Percentiles rank a stretch among this genome's conserved stretches.
phyloP scores from a whole-genome alignment of 495 filamentous ascomycete genomes.

The Endocarpon pusillum region DNA sequence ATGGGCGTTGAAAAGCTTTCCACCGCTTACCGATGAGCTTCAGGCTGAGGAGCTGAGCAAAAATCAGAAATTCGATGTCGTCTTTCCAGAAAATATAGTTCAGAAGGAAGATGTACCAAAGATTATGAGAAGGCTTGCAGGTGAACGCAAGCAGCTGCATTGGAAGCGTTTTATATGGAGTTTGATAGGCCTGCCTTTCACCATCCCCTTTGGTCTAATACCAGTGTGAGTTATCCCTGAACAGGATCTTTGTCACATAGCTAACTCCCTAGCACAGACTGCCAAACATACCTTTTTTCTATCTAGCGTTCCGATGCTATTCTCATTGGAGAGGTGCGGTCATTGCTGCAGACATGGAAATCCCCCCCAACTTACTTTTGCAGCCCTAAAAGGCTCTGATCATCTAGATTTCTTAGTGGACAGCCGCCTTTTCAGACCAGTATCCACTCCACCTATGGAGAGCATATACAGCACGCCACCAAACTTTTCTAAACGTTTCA shows the following conservation, averaged over 20 bases:
- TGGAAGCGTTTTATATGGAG: conserved; percentile 61
- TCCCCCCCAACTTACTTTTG: neutral
- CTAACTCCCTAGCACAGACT: conserved; percentile 44
- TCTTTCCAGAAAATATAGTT: conserved; percentile 59
- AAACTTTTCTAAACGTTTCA: neutral
- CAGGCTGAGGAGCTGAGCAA: conserved; percentile 44
- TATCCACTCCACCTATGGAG: conserved; percentile 49
- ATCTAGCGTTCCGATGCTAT: conserved; percentile 64
- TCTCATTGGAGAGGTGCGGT: conserved; percentile 48
- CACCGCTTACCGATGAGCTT: conserved; percentile 54
- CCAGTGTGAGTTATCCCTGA: conserved; percentile 58
- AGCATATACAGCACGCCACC: conserved; percentile 42
- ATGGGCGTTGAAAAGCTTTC: conserved; percentile 93
- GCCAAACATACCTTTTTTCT: conserved; percentile 97
- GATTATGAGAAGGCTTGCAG: conserved; percentile 46
- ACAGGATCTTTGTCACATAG: too few relatives aligned
- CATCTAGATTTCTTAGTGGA: conserved; percentile 68
- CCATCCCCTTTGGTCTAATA: conserved; percentile 60
- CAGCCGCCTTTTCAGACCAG: conserved; percentile 44
- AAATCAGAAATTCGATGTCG: conserved; percentile 51
- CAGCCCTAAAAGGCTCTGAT: conserved; percentile 64
- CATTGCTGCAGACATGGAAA: neutral
- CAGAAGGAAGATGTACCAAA: conserved; percentile 37
- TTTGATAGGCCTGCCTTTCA: conserved; percentile 67
- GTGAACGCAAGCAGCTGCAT: conserved; percentile 68